Evolutionary conservation across 495 filamentous ascomycete genomes (phyloP).

Genomic region (Xylaria scruposa): DNA sequence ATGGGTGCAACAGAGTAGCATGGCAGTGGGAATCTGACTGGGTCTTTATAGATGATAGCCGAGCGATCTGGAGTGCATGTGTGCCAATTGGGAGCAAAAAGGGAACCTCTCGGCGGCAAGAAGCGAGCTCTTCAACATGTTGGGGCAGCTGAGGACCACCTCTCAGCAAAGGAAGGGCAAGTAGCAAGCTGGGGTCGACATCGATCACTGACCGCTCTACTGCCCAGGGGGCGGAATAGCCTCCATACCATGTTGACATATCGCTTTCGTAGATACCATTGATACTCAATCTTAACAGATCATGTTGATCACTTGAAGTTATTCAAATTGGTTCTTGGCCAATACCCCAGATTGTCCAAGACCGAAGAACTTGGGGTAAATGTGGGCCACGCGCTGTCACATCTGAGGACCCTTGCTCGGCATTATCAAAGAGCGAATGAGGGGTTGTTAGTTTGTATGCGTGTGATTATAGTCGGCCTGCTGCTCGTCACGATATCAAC

Average conservation of each 20-base stretch:
- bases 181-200: not conserved
- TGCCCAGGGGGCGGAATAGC: not conserved
- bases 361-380: not conserved
- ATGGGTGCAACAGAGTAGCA: not conserved
- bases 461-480: not conserved
- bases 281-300: not conserved
- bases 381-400: not conserved
- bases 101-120: not conserved
- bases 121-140: not conserved
- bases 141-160: not conserved
- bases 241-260: not conserved
- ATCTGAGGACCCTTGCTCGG: too few species aligned
- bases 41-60: not conserved
- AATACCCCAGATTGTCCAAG: slow-evolving; percentile 1
- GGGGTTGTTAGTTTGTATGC: not conserved
- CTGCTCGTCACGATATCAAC: slow-evolving; percentile 3
- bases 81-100: not conserved
- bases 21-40: not conserved
- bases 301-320: not conserved
- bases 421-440: not conserved
- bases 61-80: not conserved
- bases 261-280: not conserved
- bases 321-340: not conserved
- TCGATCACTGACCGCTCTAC: not conserved
- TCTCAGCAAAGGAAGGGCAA: not conserved